Evolutionary conservation across 805 yeast genomes (phyloP), one percentile per base, ranked within the genome.

Genomic region (Metschnikowia santaceciliae): DNA sequence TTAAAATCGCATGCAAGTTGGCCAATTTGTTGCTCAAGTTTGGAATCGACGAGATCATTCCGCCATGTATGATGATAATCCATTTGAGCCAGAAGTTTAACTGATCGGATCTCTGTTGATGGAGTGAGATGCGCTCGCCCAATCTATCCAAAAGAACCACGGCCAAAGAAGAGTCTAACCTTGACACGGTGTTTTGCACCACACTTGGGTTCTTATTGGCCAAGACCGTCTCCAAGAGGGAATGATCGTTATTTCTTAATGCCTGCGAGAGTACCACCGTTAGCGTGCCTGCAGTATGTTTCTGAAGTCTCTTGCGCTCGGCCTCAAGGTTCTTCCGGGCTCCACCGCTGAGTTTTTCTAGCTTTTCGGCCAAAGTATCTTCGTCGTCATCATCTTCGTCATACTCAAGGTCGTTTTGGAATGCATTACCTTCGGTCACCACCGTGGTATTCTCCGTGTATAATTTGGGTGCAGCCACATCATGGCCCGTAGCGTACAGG

Each of bases 241-340:
- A 73, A 61, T 84, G 90, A 65, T 94, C 99, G 61, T 88, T 88
- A 19, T 95, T 84, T 60, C 82, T 84, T 54, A 94, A 76, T 0
- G 99, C 92, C 71, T 94, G 99, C 13, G 91, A 76, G 42, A 94
- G 75, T n/a, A 94, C 81, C 1, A 87, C 83, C 1, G 96, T 82
- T 53, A 91, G 79, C 1, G 96, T 82, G 19, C 59, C 60, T 0
- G 68, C 65, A 13, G 74, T 65, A 47, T 94, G 96, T 7, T 82
- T 78, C 10, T 59, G 61, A 34, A 61, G 60, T 50, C 76, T 77
- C 54, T 79, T 78, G 52, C 72, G 72, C 42, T 69, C 51, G 14
- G 68, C 53, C 69, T 67, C 46, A 59, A 58, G 42, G 57, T 49
- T 48, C 33, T 39, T 32, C 65, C 55, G 39, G 55, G 65, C 42